Base-by-base conservation (phyloP, 345 rosid genomes). In the Eucalyptus curtisii region DNA sequence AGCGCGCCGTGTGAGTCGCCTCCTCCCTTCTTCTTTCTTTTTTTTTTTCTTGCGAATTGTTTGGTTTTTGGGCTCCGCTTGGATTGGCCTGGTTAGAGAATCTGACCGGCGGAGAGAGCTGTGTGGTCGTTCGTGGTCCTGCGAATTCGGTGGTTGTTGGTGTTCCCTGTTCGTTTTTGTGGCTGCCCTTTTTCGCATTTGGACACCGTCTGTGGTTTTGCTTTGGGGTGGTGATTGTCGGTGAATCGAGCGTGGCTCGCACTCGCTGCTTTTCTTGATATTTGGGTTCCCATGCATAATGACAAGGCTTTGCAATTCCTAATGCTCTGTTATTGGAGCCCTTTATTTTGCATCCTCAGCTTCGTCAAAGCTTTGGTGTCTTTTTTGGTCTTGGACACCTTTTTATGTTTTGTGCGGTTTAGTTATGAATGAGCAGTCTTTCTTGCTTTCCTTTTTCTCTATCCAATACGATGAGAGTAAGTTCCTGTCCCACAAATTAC, bases 1-100 rank as follows among this genome's bases (percentile, higher is more conserved):
- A 97, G 37, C 95, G 96, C 61, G 94, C 99, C 55, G 99, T 97
- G 99, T 97, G 90, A 92, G 94, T 88, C 61, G 61, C 88, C 89
- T 6, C 33, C 49, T 13, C 71, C 71, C 37, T n/a, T n/a, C n/a
- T n/a, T n/a, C 11, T 20, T 4, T 8, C 80, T 61, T 48, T 33
- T 48, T 87, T 53, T 47, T 22, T n/a, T 13, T 47, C 37, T 79
- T 68, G 4, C 37, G 10, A 20, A 20, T 33, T 71, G 25, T 4
- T 64, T 37, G 45, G 13, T 17, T 37, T 71, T 64, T 64, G 19
- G 81, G 81, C 27, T 71, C 13, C 10, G 81, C 42, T 71, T 71
- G 81, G 81, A 71, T 71, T 71, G 82, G 45, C 40, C 81, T 17
- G 45, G 45, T 19, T 2, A 6, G 81, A 3, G 81, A 33, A 71